Evolutionary conservation across 2,329 filamentous ascomycete species (phyloP), one percentile per base, ranked within the genome.

Genomic region (Penicillium sp.): DNA sequence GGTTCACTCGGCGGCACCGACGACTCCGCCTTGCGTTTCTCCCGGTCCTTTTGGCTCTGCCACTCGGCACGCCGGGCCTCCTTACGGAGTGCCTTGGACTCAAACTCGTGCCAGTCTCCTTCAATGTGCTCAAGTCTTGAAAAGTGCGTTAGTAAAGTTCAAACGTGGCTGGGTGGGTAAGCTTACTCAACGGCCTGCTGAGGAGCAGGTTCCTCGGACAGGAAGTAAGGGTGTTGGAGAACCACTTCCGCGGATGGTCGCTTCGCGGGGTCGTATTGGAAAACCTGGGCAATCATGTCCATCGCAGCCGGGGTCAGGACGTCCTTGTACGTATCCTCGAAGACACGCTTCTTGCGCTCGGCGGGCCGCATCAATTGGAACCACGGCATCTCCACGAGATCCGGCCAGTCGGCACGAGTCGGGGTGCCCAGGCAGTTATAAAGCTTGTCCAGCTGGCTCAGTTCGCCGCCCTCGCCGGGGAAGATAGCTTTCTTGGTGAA

Each of bases 51-150:
- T 51, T 78, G 74, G 57, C 74, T 74, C 55, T 73, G 70, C 28
- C 74, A 67, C 53, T 76, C 74, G 50, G 66, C 73, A 41, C 75
- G 73, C 47, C 80, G 71, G 16, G 76, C 77, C 70, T 96, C 92
- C 62, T 94, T 94, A 28, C 94, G 82, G 24, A 96, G 79, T 14
- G 91, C 92, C 75, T 99, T 99, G 50, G 90, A 95, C 75, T 99
- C 94, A 65, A 97, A 96, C 69, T 99, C 94, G 68, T 99, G 94
- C 94, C 94, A 99, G 64, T 99, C 94, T 20, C 94, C 94, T 63
- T 94, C 84, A 27, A 99, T 81, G 44, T 86, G 78, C 53, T 87
- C 85, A 44, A 99, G 81, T 65, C 88, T 89, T 56, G 6, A 50
- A 22, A 22, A 38, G 2, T 18, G n/a, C 54, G 53, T 60, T 39